Base-by-base conservation (phyloP, 1,284 basidiomycete genomes). In the Puccinia coronata region DNA sequence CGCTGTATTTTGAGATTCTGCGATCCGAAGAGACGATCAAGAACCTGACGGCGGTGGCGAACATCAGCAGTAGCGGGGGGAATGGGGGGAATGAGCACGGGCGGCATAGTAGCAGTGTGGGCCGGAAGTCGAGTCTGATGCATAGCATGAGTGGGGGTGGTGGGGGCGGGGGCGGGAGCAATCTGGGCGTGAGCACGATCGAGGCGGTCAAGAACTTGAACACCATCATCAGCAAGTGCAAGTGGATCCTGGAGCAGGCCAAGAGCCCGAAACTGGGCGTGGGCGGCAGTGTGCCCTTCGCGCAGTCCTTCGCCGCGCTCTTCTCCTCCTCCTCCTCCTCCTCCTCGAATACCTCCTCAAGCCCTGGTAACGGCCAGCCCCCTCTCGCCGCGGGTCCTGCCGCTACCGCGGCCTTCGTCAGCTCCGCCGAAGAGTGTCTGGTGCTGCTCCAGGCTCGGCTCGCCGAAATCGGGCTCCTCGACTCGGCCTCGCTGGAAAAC, bases 1-100 rank as follows among this genome's bases (percentile, higher is more conserved):
- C 82, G 31, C 82, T 85, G 1, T 83, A 83, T 80, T 85, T 83
- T 82, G 84, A 85, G 77, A 81, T 85, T 20, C 77, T 85, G 4
- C 83, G 84, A 59, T 83, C 84, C 28, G 84, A 85, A 20, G 36
- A 71, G 12, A 82, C 82, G 28, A 75, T 85, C 25, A 25, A 75
- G 49, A 82, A 84, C 63, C 82, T 85, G 23, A 82, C 83, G 34
- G 81, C 82, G 47, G 80, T 84, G 4, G 82, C 81, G 18, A 73
- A 57, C 53, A 73, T 73, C 4, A 73, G 80, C 81, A n/a, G n/a
- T n/a, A 81, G 82, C 76, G 55, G 67, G 73, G 69, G 57, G 71
- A 28, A 71, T 53, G 43, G 12, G 12, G 31, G 18, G 34, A 53
- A 53, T n/a, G n/a, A 51, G 14, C 69, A 65, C 31, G 41, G 76